Percentiles rank a stretch among this genome's conserved stretches.
Conservation (phyloP, 2,329 filamentous ascomycete species). For the Aspergillus sp. region DNA sequence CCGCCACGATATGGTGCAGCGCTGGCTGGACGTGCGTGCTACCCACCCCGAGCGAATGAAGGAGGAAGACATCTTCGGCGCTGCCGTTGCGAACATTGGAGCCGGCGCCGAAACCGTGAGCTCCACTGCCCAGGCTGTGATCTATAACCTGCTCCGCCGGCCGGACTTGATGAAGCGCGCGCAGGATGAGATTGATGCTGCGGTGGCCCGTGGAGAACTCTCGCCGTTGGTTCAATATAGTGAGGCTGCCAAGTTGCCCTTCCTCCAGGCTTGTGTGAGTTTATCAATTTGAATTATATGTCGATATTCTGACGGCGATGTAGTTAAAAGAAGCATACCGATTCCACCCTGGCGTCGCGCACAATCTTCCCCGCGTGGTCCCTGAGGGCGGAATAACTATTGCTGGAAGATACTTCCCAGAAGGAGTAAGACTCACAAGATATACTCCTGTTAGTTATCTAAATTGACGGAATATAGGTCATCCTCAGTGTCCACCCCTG, state of each 20-base stretch:
- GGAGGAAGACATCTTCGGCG: slow-evolving; percentile 35
- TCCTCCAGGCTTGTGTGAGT: slow-evolving; percentile 36
- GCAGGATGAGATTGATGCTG: neutral
- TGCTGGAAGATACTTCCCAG: slow-evolving; percentile 26
- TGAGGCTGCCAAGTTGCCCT: slow-evolving; percentile 32
- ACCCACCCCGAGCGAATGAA: slow-evolving; percentile 35
- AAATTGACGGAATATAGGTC: neutral
- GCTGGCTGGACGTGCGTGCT: slow-evolving; percentile 34
- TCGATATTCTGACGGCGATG: too few species aligned
- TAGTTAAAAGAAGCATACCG: slow-evolving; percentile 41
- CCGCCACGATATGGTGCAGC: slow-evolving; percentile 38
- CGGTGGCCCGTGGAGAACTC: slow-evolving; percentile 14
- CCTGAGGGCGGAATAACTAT: slow-evolving; percentile 34
- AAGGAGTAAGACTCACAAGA: slow-evolving; percentile 20
- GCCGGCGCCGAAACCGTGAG: slow-evolving; percentile 42
- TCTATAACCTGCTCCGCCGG: slow-evolving; percentile 37
- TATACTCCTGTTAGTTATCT: neutral
- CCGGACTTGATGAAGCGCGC: slow-evolving; percentile 24
- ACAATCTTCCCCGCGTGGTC: slow-evolving; percentile 30
- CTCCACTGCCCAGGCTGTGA: slow-evolving; percentile 34
- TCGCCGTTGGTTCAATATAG: slow-evolving; percentile 23
- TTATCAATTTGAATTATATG: neutral
- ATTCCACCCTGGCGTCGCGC: slow-evolving; percentile 31
- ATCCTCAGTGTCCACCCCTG: slow-evolving; percentile 36
- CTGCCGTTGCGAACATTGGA: slow-evolving; percentile 37